Base-by-base conservation (phyloP, 148 eudicot genomes). In the Arctostaphylos glauca region DNA sequence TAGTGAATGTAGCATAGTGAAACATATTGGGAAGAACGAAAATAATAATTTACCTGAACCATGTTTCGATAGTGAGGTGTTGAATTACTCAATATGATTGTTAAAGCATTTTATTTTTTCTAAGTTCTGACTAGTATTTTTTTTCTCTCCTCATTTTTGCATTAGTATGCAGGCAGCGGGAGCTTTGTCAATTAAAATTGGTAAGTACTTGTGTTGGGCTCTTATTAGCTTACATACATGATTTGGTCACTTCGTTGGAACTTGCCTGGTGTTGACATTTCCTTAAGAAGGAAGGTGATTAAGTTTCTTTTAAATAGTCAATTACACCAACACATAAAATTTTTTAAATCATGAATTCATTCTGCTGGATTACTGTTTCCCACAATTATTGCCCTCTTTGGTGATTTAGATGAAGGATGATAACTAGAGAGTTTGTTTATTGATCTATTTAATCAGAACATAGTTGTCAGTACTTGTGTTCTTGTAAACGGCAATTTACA, bases 101-200 rank as follows among this genome's bases (percentile, higher is more conserved):
- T 55, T 55, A 16, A 55, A 14, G n/a, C 60, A 3, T 55, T 55
- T 55, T 55, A 15, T 55, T 3, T 16, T 55, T 16, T 55, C 14
- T 55, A 19, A 21, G 14, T 23, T 64, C 70, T 64, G 70, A 64
- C 70, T 23, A 64, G 2, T 64, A 25, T 16, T 3, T 48, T 19
- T 31, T 19, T 70, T 3, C n/a, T n/a, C n/a, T n/a, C n/a, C 12
- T 31, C 18, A 14, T 43, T 84, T 19, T 83, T 38, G 46, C 74
- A 12, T 74, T 74, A 81, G 58, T 75, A 58, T 93, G 92, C 94
- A 96, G 99, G 99, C 99, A 54, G 99, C 99, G 81, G 98, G 97
- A 67, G 95, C 99, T 74, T 82, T 96, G 73, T 93, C 95, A 7
- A 91, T 96, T 21, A 93, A 92, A 83, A 96, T 96, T 56, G 97